Base-by-base conservation (phyloP, 108 stramenopile genomes). In the Pseudonitzschia pungens region DNA sequence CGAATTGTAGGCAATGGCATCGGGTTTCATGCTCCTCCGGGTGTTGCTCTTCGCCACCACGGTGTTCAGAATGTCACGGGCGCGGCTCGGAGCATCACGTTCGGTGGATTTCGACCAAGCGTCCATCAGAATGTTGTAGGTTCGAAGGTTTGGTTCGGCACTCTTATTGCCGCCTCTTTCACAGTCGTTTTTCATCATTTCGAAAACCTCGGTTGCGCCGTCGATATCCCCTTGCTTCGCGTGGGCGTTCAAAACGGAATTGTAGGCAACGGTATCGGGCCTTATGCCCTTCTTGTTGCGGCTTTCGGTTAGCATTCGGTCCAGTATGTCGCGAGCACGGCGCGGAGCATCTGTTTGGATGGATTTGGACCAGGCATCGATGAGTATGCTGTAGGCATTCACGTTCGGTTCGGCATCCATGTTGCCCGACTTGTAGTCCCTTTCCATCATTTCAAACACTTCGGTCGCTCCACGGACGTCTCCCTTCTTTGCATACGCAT, bases 371-470 rank as follows among this genome's bases (percentile, higher is more conserved):
- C 57, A 58, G 27, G 66, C 76, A 29, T 77, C 69, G 53, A 77
- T 65, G 26, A 77, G 59, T 18, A 69, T 71, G 33, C 65, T 77
- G 63, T 77, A 77, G 0, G 69, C 54, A 20, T 70, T 71, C 24
- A 62, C 51, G 63, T 73, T 77, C 7, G 74, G 66, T 42, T 26
- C 52, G 10, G 74, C 65, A 1, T 67, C 41, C 3, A 36, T 9
- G 20, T 74, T 66, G 22, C 75, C 75, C 4, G 41, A 44, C 21
- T 66, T 51, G 66, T 86, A 58, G 29, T 58, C 57, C 57, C 29
- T 68, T 41, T 81, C 68, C 86, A 86, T 86, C 29, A 66, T 57
- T n/a, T 59, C 24, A 41, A 80, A 76, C 16, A 84, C 27, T 10
- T 81, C 55, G 54, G 69, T 63, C 15, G 81, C 84, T 21, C 65